These are phyloP conservation scores for Boletellus deceptivus DNA, from an alignment of 1,284 basidiomycete genomes.

Conservation along the genomic window DNA sequence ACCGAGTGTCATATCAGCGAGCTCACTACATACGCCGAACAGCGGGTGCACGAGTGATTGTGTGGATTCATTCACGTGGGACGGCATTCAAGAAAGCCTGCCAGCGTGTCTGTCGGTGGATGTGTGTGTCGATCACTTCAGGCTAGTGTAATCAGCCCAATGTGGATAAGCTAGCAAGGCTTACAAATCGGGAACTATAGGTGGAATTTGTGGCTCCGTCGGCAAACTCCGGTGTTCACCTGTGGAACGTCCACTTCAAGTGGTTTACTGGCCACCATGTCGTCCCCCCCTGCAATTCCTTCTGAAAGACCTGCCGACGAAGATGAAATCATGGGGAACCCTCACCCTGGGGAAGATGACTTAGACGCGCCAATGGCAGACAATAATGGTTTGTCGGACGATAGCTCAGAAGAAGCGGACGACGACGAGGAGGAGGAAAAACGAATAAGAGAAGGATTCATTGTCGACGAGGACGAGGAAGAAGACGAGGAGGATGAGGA, in stretches of 20 bases:
- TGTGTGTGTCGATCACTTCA: no score
- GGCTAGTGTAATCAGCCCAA: neutral
- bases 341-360: slow-evolving; percentile 48
- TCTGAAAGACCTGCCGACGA: slow-evolving; percentile 35
- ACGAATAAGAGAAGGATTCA: slow-evolving; percentile 76
- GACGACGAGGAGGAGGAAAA: slow-evolving; percentile 81
- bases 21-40: no score
- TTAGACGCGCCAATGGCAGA: slow-evolving; percentile 53
- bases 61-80: no score
- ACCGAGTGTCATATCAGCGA: no score
- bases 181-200: no score
- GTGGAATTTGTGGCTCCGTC: slow-evolving; percentile 24
- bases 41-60: no score
- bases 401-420: slow-evolving; percentile 83
- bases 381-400: slow-evolving; percentile 52
- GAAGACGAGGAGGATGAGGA: slow-evolving; percentile 63
- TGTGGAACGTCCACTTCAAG: slow-evolving; percentile 8
- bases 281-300: slow-evolving; percentile 44
- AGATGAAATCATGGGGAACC: slow-evolving; percentile 60
- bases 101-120: no score
- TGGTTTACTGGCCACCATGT: slow-evolving; percentile 46
- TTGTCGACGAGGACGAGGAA: slow-evolving; percentile 80
- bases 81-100: no score
- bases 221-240: slow-evolving; percentile 18
- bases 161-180: neutral